A percentile compares a stretch with the other conserved stretches of the same genome.
phyloP scores from a whole-genome alignment of 2,329 filamentous ascomycete species.

The Diaporthe longicolla region DNA sequence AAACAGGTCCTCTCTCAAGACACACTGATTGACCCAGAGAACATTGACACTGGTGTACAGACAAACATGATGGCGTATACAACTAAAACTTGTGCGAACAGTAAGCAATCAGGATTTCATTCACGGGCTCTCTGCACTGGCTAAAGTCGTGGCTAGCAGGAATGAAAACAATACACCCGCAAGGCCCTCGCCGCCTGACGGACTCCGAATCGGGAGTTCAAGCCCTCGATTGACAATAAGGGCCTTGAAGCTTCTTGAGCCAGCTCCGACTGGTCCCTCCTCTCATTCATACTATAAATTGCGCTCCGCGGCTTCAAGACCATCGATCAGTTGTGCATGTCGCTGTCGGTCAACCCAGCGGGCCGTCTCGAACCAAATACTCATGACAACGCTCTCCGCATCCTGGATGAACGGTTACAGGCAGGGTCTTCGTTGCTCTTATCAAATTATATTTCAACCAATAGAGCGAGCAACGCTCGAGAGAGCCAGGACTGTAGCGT shows the following conservation, averaged over 20 bases:
- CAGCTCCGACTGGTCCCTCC: not conserved
- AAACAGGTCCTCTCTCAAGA: not conserved
- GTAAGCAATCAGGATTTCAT: not conserved
- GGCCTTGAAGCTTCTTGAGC: not conserved
- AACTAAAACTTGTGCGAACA: not conserved
- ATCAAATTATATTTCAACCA: no score
- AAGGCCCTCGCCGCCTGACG: not conserved
- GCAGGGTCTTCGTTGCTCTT: not conserved
- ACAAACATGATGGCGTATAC: not conserved
- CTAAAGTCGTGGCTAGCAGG: not conserved
- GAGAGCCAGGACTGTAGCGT: not conserved
- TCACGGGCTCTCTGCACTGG: not conserved
- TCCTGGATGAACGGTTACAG: no score
- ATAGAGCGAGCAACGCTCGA: not conserved
- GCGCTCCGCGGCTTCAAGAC: no score
- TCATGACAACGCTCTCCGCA: not conserved
- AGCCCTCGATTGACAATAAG: no score
- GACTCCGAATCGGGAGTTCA: not conserved
- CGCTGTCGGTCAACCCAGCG: not conserved
- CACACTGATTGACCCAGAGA: not conserved
- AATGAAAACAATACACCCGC: not conserved
- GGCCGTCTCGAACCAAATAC: not conserved
- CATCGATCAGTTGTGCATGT: not conserved
- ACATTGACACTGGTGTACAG: not conserved
- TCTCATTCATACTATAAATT: not conserved